Conservation (phyloP, 192 early-diverging fungal species). For the Coemansia pectinata region DNA sequence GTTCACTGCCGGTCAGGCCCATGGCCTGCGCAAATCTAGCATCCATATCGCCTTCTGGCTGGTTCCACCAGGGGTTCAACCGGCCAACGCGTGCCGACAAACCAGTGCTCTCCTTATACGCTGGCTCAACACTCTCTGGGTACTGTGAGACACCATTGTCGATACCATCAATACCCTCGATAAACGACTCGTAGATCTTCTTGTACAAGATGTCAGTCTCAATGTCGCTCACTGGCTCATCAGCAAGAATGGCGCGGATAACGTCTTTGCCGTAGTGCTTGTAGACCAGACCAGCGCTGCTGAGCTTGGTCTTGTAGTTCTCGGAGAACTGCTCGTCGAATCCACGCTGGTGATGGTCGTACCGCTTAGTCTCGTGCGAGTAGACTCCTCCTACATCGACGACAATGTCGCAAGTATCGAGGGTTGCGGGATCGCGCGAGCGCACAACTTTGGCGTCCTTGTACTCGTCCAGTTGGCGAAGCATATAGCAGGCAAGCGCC, state of each 20-base stretch:
- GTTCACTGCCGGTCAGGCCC: slow-evolving; percentile 76
- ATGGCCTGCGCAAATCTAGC: slow-evolving; percentile 69
- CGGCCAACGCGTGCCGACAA: slow-evolving; percentile 76
- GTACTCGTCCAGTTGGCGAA: slow-evolving; percentile 65
- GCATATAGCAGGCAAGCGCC: slow-evolving; percentile 87
- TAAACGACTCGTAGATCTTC: slow-evolving; percentile 84
- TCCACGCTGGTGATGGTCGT: slow-evolving; percentile 94
- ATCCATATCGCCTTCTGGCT: slow-evolving; percentile 74
- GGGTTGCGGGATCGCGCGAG: slow-evolving; percentile 77
- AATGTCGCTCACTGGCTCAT: slow-evolving; percentile 43
- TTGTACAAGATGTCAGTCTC: slow-evolving; percentile 71
- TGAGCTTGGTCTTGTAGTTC: slow-evolving; percentile 81
- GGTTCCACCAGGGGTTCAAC: slow-evolving; percentile 96
- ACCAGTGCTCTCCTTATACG: slow-evolving; percentile 82
- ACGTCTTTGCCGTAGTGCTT: slow-evolving; percentile 94
- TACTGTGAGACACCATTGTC: slow-evolving; percentile 95
- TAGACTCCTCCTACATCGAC: slow-evolving; percentile 96
- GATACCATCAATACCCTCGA: slow-evolving; percentile 78
- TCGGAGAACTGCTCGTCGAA: slow-evolving; percentile 85
- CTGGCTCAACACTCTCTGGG: slow-evolving; percentile 73
- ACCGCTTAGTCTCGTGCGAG: slow-evolving; percentile 70
- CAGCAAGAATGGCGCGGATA: slow-evolving; percentile 52
- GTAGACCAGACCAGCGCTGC: slow-evolving; percentile 94
- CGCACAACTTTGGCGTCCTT: slow-evolving; percentile 71
- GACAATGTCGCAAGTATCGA: slow-evolving; percentile 80